Evolutionary conservation across 305 asterid genomes (phyloP).

Genomic region (Ilex paraguariensis): DNA sequence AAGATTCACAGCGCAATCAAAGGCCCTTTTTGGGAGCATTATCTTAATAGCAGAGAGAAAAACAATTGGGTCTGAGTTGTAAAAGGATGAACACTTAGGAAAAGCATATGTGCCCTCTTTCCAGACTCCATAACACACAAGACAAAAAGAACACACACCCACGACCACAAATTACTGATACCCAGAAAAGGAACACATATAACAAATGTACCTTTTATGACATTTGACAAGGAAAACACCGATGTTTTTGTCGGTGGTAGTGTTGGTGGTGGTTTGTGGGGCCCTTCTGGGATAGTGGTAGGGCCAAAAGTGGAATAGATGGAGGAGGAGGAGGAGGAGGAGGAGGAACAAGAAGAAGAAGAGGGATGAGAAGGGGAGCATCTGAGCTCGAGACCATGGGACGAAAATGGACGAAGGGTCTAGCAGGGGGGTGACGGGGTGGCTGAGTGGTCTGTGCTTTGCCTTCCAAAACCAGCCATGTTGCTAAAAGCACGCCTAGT

Average conservation of each 20-base stretch:
- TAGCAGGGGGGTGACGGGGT: background rate
- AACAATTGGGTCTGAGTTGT: slow-evolving; percentile 2
- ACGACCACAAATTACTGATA: background rate
- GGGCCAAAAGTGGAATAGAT: slow-evolving; percentile 18
- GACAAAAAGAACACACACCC: slow-evolving; percentile 27
- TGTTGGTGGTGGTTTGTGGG: slow-evolving; percentile 11
- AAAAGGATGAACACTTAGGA: background rate
- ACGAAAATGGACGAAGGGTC: background rate
- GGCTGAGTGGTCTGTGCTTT: background rate
- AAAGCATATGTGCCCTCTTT: slow-evolving; percentile 20
- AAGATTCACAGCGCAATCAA: slow-evolving; percentile 72
- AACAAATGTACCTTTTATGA: slow-evolving; percentile 18
- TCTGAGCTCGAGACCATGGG: slow-evolving; percentile 7
- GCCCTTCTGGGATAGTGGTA: slow-evolving; percentile 26
- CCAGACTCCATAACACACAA: slow-evolving; percentile 31
- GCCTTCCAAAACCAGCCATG: slow-evolving; percentile 39
- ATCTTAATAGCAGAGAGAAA: slow-evolving; percentile 26
- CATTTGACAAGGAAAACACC: slow-evolving; percentile 15
- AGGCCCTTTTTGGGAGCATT: slow-evolving; percentile 44
- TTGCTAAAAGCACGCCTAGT: slow-evolving; percentile 39
- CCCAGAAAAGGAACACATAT: background rate
- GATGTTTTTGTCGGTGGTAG: slow-evolving; percentile 20
- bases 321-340: slow-evolving; percentile 15
- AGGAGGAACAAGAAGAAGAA: slow-evolving; percentile 13
- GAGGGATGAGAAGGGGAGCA: slow-evolving; percentile 14